Evolutionary conservation across 176 grass and related monocot species (phyloP).

Genomic region (Zea mays): Zm-B73-REFERENCE-NAM-5.0 NC_050100.1:134133501-134134000

Average conservation of each 20-base stretch:
- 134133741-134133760: constrained; percentile 42
- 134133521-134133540: neutral
- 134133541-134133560: constrained; percentile 19
- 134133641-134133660: neutral
- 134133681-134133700: constrained; percentile 28
- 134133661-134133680: neutral
- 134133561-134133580: constrained; percentile 28
- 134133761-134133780: constrained; percentile 34
- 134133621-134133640: constrained; percentile 28
- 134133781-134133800: constrained; percentile 38
- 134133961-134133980: neutral
- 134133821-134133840: constrained; percentile 39
- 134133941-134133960: neutral
- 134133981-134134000: constrained; percentile 26
- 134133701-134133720: constrained; percentile 41
- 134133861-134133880: constrained; percentile 20
- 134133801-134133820: constrained; percentile 39
- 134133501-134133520: neutral
- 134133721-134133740: constrained; percentile 40
- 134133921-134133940: neutral
- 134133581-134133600: constrained; percentile 7
- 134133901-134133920: neutral
- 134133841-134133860: neutral
- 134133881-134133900: neutral
- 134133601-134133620: constrained; percentile 20